Conservation (phyloP, 2,329 filamentous ascomycete species). For the Curvularia spicifera region DNA sequence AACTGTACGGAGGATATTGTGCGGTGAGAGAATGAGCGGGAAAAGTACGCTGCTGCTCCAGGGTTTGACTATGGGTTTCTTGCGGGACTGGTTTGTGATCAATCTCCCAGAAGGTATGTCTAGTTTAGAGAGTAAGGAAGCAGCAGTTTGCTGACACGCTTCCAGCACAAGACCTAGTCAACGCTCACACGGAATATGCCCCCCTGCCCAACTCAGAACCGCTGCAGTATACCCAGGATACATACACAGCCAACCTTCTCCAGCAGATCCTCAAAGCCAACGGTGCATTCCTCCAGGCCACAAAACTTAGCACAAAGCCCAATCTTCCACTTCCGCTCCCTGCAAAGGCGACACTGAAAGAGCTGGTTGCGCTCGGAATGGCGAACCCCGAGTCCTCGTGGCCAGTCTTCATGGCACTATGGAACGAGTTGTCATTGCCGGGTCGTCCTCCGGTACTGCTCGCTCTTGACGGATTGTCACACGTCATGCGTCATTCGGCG, state of each 20-base stretch:
- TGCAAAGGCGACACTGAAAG: slow-evolving; percentile 65
- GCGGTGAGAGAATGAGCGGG: slow-evolving; percentile 75
- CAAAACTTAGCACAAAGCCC: slow-evolving; percentile 61
- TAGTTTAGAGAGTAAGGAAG: slow-evolving; percentile 1
- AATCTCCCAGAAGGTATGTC: slow-evolving; percentile 83
- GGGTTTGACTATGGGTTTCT: slow-evolving; percentile 78
- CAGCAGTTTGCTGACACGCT: slow-evolving; percentile 22
- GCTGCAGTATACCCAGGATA: slow-evolving; percentile 74
- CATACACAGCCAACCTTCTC: slow-evolving; percentile 77
- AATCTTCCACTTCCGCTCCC: slow-evolving; percentile 66
- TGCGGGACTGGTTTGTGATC: slow-evolving; percentile 88
- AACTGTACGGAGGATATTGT: slow-evolving; percentile 70
- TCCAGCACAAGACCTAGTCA: slow-evolving; percentile 79
- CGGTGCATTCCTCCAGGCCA: slow-evolving; percentile 63
- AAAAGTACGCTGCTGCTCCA: slow-evolving; percentile 90
- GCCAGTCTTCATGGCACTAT: slow-evolving; percentile 80
- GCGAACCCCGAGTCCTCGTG: slow-evolving; percentile 79
- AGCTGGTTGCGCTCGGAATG: slow-evolving; percentile 71
- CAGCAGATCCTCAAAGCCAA: slow-evolving; percentile 77
- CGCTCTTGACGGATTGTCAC: slow-evolving; percentile 76
- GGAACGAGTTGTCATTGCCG: slow-evolving; percentile 73
- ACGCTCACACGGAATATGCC: slow-evolving; percentile 80
- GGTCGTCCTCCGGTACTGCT: slow-evolving; percentile 72
- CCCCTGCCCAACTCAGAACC: slow-evolving; percentile 64
- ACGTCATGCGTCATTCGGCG: slow-evolving; percentile 78